These are phyloP conservation scores for Rhizomucor pusillus DNA, from an alignment of 371 early-diverging fungal genomes.

Conservation along the genomic window DNA sequence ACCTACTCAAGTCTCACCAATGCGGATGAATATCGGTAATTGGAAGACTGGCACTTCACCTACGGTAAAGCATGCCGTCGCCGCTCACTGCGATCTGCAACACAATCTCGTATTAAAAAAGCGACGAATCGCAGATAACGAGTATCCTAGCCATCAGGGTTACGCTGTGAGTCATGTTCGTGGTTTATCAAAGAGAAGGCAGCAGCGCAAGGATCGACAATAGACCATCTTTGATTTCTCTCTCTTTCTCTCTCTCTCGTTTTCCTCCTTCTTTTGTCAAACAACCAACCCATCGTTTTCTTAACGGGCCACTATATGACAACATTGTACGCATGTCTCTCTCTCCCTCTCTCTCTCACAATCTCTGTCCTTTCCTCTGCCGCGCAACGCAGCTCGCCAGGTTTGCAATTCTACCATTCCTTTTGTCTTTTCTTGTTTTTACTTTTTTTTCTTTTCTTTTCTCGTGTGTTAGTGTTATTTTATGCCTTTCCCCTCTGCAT, in stretches of 20 bases:
- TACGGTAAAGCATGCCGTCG: not conserved
- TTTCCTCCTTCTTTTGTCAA: not conserved
- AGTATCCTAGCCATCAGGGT: conserved; percentile 7
- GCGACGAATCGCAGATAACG: conserved; percentile 3
- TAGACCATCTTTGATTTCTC: not conserved
- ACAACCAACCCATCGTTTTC: too few species aligned
- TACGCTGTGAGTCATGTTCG: conserved; percentile 22
- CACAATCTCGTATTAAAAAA: not conserved
- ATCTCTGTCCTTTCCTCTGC: not conserved
- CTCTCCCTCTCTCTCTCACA: conserved; percentile 7
- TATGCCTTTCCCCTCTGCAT: not conserved
- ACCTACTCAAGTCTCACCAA: conserved; percentile 38
- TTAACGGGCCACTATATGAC: too few species aligned
- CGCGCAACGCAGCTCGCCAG: conserved; percentile 2
- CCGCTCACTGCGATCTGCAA: not conserved
- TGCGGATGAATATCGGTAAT: conserved; percentile 12
- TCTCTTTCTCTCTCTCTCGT: not conserved
- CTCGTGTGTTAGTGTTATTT: conserved; percentile 5
- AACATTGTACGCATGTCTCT: conserved; percentile 2
- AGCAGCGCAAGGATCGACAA: conserved; percentile 2
- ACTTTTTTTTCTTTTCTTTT: conserved; percentile 8
- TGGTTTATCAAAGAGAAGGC: conserved; percentile 6
- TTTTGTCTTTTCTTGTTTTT: conserved; percentile 2
- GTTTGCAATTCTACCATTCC: conserved; percentile 1
- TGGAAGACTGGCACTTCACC: conserved; percentile 11